A percentile compares a stretch with the other conserved stretches of the same genome.
Conservation (phyloP, 768 basidiomycete species). For the Kwoniella bestiolae region DNA sequence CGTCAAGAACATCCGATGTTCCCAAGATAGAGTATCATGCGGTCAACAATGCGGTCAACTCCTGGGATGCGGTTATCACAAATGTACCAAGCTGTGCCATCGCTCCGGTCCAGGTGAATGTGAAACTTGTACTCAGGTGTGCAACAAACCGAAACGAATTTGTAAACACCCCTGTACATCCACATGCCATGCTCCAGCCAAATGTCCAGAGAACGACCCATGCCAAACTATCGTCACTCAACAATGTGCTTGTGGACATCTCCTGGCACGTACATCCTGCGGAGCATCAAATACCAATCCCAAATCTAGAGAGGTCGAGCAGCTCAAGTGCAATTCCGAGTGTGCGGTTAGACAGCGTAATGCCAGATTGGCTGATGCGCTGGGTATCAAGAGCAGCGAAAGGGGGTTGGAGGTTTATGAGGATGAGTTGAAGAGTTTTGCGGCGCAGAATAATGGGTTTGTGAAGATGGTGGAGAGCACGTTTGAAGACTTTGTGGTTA, state of each 20-base stretch:
- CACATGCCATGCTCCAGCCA: conserved; percentile 84
- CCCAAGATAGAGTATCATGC: conserved; percentile 83
- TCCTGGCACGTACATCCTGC: conserved; percentile 74
- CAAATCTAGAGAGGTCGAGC: conserved; percentile 60
- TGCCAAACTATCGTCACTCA: conserved; percentile 71
- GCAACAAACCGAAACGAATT: conserved; percentile 82
- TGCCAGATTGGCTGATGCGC: conserved; percentile 82
- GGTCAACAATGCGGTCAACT: conserved; percentile 78
- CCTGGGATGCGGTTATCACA: conserved; percentile 85
- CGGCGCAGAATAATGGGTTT: conserved; percentile 69
- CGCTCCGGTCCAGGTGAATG: conserved; percentile 71
- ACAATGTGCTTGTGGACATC: conserved; percentile 80
- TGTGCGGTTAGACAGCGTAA: conserved; percentile 86
- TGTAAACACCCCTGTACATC: conserved; percentile 80
- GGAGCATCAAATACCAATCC: conserved; percentile 65
- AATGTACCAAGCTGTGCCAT: conserved; percentile 82
- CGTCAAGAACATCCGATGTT: conserved; percentile 80
- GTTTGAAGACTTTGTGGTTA: conserved; percentile 72
- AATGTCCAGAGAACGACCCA: conserved; percentile 78
- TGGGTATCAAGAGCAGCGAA: conserved; percentile 72
- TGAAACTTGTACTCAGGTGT: conserved; percentile 73
- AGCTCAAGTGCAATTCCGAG: conserved; percentile 77
- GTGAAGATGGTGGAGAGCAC: conserved; percentile 74
- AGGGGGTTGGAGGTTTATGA: conserved; percentile 60
- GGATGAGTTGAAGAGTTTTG: conserved; percentile 69